These are phyloP conservation scores for Debaryomycetaceae sp. DNA, from an alignment of 1,139 yeast species.

Conservation along the genomic window DNA sequence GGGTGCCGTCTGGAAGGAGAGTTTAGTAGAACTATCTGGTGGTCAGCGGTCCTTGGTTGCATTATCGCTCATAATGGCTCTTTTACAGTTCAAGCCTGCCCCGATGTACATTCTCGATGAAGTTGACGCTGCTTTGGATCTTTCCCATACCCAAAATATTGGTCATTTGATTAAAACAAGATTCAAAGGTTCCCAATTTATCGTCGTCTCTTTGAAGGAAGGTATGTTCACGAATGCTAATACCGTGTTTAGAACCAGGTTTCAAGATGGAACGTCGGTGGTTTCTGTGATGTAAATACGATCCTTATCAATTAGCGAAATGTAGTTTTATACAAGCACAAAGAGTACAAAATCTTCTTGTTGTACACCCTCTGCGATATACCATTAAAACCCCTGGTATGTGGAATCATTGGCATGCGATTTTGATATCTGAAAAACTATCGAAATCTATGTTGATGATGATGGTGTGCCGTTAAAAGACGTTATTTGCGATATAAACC, in stretches of 20 bases:
- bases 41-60: slow-evolving; percentile 97
- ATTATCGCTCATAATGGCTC: slow-evolving; percentile 81
- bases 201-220: slow-evolving; percentile 93
- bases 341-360: too few species aligned
- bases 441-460: too few species aligned
- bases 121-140: slow-evolving; percentile 96
- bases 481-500: too few species aligned
- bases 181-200: slow-evolving; percentile 93
- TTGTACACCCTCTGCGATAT: too few species aligned
- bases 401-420: too few species aligned
- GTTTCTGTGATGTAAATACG: slow-evolving; percentile 54
- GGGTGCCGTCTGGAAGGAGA: slow-evolving; percentile 94
- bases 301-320: neutral
- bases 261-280: slow-evolving; percentile 95
- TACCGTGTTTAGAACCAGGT: slow-evolving; percentile 86
- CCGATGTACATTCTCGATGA: slow-evolving; percentile 98
- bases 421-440: too few species aligned
- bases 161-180: slow-evolving; percentile 94
- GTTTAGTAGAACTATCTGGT: slow-evolving; percentile 92
- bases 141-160: slow-evolving; percentile 95
- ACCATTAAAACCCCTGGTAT: too few species aligned
- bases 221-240: slow-evolving; percentile 99
- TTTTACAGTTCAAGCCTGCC: slow-evolving; percentile 92
- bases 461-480: too few species aligned
- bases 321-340: too few species aligned